phyloP scores from a whole-genome alignment of 1,139 yeast genomes.

The Geotrichum reessii region DNA sequence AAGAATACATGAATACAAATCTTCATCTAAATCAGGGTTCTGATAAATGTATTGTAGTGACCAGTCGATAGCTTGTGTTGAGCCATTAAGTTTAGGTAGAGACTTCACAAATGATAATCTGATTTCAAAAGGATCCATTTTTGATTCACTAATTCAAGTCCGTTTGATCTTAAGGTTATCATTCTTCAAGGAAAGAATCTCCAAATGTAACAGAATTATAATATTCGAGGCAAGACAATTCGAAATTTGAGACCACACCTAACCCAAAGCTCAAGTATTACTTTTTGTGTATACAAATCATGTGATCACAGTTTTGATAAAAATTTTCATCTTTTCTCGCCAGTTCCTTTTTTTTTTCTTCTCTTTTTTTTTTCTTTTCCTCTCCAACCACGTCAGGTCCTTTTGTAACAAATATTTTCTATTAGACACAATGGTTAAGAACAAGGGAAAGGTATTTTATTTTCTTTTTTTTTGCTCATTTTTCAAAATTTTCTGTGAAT shows the following conservation, averaged over 20 bases:
- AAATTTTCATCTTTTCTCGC: background rate
- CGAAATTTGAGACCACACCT: background rate
- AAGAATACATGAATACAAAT: conserved; percentile 62
- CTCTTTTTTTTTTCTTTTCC: background rate
- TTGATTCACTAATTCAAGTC: background rate
- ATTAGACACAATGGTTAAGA: conserved; percentile 16
- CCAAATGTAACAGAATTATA: background rate
- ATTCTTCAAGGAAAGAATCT: background rate
- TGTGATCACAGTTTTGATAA: background rate
- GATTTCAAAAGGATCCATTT: conserved; percentile 77
- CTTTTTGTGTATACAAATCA: background rate
- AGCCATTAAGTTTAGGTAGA: conserved; percentile 57
- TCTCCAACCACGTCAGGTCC: background rate
- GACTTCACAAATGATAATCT: conserved; percentile 62
- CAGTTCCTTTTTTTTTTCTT: background rate
- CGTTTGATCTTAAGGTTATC: background rate
- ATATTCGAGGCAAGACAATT: background rate
- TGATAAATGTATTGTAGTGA: conserved; percentile 58
- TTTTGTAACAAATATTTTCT: background rate
- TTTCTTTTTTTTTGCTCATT: background rate
- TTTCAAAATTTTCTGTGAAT: no score
- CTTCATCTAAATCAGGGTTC: conserved; percentile 58
- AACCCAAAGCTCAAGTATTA: background rate
- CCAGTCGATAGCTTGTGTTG: conserved; percentile 49
- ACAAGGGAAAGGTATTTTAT: conserved; percentile 17